Conservation (phyloP, 2,329 filamentous ascomycete species). For the Fusarium duplospermum region DNA sequence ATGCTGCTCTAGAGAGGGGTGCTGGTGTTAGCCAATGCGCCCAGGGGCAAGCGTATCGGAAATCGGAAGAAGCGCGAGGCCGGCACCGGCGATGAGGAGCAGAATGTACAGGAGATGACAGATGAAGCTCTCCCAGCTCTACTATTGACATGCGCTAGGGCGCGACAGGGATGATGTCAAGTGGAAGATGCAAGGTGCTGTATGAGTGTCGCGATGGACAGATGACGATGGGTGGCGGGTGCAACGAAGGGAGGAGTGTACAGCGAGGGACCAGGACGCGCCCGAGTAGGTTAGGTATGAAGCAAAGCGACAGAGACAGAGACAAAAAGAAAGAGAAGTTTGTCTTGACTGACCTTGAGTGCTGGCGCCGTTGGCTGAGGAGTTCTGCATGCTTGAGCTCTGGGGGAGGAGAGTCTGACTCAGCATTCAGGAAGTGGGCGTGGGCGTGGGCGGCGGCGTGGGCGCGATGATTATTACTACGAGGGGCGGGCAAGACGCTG, state of each 20-base stretch:
- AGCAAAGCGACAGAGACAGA: slow-evolving; percentile 15
- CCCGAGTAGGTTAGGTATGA: slow-evolving; percentile 9
- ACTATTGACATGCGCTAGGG: slow-evolving; percentile 31
- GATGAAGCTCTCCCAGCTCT: slow-evolving; percentile 16
- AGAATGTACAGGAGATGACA: slow-evolving; percentile 14
- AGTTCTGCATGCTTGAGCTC: slow-evolving; percentile 49
- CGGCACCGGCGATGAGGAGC: slow-evolving; percentile 19
- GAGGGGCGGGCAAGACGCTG: slow-evolving; percentile 44
- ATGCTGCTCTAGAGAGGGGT: slow-evolving; percentile 52
- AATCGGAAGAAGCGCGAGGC: slow-evolving; percentile 28
- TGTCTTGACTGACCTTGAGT: slow-evolving; percentile 47
- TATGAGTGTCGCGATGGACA: slow-evolving; percentile 35
- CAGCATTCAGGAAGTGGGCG: slow-evolving; percentile 47
- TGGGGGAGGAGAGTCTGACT: slow-evolving; percentile 48
- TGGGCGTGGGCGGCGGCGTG: slow-evolving; percentile 33
- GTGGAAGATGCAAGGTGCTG: slow-evolving; percentile 30
- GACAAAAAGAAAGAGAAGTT: slow-evolving; percentile 30
- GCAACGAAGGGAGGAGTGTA: slow-evolving; percentile 15
- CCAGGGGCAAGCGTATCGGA: slow-evolving; percentile 26
- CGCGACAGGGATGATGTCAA: slow-evolving; percentile 42
- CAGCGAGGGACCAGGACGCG: slow-evolving; percentile 20
- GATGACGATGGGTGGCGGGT: slow-evolving; percentile 2
- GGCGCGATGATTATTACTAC: slow-evolving; percentile 47
- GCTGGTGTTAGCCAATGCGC: slow-evolving; percentile 41
- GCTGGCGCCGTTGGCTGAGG: slow-evolving; percentile 48